phyloP scores from a whole-genome alignment of 805 yeast species.

The Pichia ethanolica region DNA sequence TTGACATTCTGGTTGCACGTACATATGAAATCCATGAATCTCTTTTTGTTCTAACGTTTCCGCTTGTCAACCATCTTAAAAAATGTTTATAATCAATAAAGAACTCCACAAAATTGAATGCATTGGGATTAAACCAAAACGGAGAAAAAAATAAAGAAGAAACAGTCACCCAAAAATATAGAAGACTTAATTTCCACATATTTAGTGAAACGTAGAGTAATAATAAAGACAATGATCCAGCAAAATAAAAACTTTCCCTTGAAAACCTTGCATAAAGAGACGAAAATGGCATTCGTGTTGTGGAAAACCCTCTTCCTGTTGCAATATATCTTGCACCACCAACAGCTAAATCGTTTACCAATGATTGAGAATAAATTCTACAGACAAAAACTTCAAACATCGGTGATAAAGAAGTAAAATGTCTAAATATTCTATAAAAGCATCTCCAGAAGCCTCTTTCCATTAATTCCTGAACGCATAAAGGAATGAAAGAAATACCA shows the following conservation, averaged over 20 bases:
- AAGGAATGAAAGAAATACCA: constrained; percentile 65
- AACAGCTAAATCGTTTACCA: constrained; percentile 57
- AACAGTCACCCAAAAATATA: constrained; percentile 70
- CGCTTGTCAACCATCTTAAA: constrained; percentile 44
- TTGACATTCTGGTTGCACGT: constrained; percentile 43
- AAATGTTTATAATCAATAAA: constrained; percentile 59
- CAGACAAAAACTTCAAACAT: constrained; percentile 76
- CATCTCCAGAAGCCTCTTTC: constrained; percentile 75
- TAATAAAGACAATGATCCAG: constrained; percentile 43
- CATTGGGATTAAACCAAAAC: constrained; percentile 71
- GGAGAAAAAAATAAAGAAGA: constrained; percentile 64
- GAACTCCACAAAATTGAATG: constrained; percentile 60
- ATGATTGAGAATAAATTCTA: constrained; percentile 64
- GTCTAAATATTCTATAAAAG: constrained; percentile 52
- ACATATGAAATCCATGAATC: constrained; percentile 42
- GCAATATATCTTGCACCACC: constrained; percentile 82
- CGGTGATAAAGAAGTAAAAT: constrained; percentile 65
- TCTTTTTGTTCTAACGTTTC: constrained; percentile 34
- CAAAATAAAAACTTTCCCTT: constrained; percentile 59
- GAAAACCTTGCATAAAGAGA: constrained; percentile 62
- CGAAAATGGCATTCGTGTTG: constrained; percentile 61
- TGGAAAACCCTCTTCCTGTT: constrained; percentile 79
- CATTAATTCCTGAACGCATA: constrained; percentile 67
- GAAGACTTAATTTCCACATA: constrained; percentile 52
- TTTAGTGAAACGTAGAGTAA: constrained; percentile 50